A percentile compares a stretch with the other conserved stretches of the same genome.
Conservation (phyloP, 1,139 yeast species). For the Saccharomyces pastorianus region DNA sequence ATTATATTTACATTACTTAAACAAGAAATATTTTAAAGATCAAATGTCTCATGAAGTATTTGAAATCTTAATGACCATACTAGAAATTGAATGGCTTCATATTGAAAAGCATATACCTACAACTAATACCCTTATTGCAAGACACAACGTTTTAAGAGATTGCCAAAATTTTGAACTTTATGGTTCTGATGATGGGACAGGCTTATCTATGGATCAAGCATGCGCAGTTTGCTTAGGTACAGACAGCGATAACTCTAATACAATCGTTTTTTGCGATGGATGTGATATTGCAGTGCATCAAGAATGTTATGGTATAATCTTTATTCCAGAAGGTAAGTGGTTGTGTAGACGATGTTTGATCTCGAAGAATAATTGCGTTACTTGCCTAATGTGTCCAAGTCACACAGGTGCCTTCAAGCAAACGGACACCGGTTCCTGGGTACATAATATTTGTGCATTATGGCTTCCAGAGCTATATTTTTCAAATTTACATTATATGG, state of each 20-base stretch:
- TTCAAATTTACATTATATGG: conserved; percentile 85
- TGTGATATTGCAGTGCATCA: conserved; percentile 96
- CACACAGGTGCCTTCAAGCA: conserved; percentile 90
- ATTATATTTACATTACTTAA: conserved; percentile 41
- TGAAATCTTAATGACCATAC: conserved; percentile 62
- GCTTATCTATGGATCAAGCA: conserved; percentile 59
- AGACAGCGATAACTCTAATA: conserved; percentile 80
- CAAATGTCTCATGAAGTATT: conserved; percentile 55
- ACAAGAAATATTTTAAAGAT: conserved; percentile 29
- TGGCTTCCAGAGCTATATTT: conserved; percentile 88
- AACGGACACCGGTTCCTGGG: conserved; percentile 80
- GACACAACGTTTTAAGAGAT: conserved; percentile 6
- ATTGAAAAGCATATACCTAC: conserved; percentile 51
- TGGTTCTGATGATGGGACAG: conserved; percentile 71
- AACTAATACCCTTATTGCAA: conserved; percentile 22
- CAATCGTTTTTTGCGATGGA: conserved; percentile 93
- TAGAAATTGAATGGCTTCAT: conserved; percentile 70
- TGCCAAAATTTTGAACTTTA: conserved; percentile 40
- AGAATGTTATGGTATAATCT: conserved; percentile 94
- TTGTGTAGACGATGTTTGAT: conserved; percentile 79
- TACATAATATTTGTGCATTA: conserved; percentile 84
- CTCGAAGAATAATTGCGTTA: conserved; percentile 43
- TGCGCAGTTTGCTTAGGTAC: conserved; percentile 84
- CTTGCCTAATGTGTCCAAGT: conserved; percentile 82
- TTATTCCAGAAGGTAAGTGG: conserved; percentile 97